phyloP scores from a whole-genome alignment of 805 yeast species.

The Myxozyma udenii region DNA sequence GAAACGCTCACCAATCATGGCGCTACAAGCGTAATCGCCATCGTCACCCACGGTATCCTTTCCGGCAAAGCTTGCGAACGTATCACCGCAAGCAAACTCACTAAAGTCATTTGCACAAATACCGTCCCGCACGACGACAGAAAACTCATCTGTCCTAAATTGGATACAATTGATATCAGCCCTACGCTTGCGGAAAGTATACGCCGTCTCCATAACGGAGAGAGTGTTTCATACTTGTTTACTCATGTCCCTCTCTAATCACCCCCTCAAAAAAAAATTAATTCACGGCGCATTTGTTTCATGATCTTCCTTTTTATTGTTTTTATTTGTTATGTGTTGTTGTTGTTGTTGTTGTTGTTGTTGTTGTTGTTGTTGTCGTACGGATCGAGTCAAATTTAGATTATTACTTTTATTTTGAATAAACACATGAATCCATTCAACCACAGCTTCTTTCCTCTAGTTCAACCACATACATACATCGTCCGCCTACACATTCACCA shows the following conservation, averaged over 20 bases:
- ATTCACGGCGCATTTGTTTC: no score
- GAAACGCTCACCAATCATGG: constrained; percentile 76
- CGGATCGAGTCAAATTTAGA: no score
- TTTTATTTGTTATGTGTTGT: no score
- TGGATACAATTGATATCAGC: constrained; percentile 79
- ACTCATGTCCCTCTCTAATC: constrained; percentile 54
- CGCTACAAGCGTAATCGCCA: constrained; percentile 83
- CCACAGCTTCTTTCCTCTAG: no score
- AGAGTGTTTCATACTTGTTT: constrained; percentile 83
- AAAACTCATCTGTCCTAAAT: constrained; percentile 56
- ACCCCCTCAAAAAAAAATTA: no score
- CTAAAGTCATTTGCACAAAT: constrained; percentile 83
- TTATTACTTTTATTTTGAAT: no score
- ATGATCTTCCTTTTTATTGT: no score
- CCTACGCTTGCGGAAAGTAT: constrained; percentile 81
- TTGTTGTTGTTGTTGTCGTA: no score
- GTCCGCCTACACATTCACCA: constrained; percentile 58
- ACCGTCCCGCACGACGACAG: constrained; percentile 80
- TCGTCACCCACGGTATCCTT: constrained; percentile 93
- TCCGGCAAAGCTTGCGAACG: constrained; percentile 78
- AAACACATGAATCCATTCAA: no score
- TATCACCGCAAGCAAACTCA: constrained; percentile 63
- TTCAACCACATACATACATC: no score
- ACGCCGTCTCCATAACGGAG: constrained; percentile 93
- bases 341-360: no score